Base-by-base conservation (phyloP, 2,329 filamentous ascomycete genomes). In the Gremmenia infestans region DNA sequence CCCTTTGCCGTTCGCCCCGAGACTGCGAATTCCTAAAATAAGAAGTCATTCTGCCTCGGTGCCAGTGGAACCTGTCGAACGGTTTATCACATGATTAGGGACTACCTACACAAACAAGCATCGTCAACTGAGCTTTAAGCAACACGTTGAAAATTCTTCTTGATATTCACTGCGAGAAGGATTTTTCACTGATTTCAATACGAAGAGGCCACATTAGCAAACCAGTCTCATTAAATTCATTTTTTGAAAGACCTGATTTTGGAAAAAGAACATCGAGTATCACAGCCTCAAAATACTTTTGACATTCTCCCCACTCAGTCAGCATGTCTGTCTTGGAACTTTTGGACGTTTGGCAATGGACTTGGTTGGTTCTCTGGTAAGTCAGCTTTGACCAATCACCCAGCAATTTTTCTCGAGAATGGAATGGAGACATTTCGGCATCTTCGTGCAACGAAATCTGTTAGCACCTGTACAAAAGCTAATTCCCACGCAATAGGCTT, bases 401-500 rank as follows among this genome's bases (percentile, higher is more conserved):
- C 12, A 5, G 32, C 8, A 17, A 32, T 1, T 7, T 23, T 22
- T 14, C 19, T 23, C 42, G 1, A 17, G 19, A 19, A 23, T 12
- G 19, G 19, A 19, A 23, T 12, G 19, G 28, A 22, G n/a, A 25
- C 12, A 45, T 12, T 42, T 42, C 15, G 39, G 6, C 8, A 6
- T 22, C 8, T 12, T 11, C 19, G 15, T 17, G 42, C 7, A 23
- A 3, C n/a, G n/a, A 48, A 22, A 35, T 19, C 3, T 50, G 25
- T 40, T 48, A 32, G 37, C 47, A 35, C 35, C 4, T 19, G 14
- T 32, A 40, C 17, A 9, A 17, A 2, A 15, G 14, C 25, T 47
- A 40, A 53, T 14, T 23, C 23, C 32, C 5, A 15, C 14, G 36
- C 32, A 7, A 25, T 68, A 96, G 92, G 84, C 68, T 93, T 59